A percentile compares a stretch with the other conserved stretches of the same genome.
Conservation (phyloP, 805 yeast species). For the Starmerella apis region DNA sequence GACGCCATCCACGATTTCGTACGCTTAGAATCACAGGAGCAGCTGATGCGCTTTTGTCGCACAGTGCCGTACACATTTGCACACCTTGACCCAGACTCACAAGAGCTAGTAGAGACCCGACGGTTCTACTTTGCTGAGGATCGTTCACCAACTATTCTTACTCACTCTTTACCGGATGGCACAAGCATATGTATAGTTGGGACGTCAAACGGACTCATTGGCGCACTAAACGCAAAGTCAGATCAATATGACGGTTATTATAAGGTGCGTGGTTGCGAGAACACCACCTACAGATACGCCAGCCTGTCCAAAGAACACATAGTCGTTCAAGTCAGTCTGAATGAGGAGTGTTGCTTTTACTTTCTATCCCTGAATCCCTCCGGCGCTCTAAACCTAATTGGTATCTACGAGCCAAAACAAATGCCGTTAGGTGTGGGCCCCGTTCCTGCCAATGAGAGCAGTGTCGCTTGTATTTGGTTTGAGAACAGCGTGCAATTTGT, state of each 20-base stretch:
- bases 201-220: background rate
- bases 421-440: background rate
- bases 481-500: background rate
- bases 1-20: conserved; percentile 2
- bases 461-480: background rate
- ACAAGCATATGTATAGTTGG: background rate
- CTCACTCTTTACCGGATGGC: background rate
- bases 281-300: background rate
- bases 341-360: background rate
- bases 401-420: background rate
- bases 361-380: background rate
- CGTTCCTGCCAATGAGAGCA: background rate
- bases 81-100: background rate
- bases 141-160: background rate
- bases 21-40: background rate
- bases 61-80: conserved; percentile 3
- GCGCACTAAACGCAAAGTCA: background rate
- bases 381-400: background rate
- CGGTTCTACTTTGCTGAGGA: conserved; percentile 5
- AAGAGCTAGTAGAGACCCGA: background rate
- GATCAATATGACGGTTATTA: background rate
- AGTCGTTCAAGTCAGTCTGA: background rate
- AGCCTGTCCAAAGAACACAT: background rate
- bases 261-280: background rate
- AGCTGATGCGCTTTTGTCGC: conserved; percentile 1